These are phyloP conservation scores for Penicillium sp. DNA, from an alignment of 2,329 filamentous ascomycete genomes.

Conservation along the genomic window DNA sequence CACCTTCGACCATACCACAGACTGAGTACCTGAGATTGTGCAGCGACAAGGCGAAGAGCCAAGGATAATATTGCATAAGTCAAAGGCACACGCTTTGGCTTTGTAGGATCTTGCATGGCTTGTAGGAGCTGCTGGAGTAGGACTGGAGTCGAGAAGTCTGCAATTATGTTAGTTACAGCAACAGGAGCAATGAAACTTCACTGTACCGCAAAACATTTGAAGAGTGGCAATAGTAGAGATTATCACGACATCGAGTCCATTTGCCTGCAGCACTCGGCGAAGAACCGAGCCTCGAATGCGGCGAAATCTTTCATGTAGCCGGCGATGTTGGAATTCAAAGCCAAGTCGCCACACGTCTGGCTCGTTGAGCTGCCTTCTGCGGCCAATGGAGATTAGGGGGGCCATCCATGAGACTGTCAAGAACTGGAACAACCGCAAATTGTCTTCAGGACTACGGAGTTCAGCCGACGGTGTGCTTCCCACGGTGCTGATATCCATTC, in stretches of 20 bases:
- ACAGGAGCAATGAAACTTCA: background rate
- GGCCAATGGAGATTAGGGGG: constrained; percentile 63
- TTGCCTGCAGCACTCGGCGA: constrained; percentile 63
- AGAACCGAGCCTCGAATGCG: constrained; percentile 68
- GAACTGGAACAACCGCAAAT: constrained; percentile 73
- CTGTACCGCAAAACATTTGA: constrained; percentile 52
- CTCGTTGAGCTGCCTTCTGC: constrained; percentile 61
- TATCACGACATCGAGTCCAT: constrained; percentile 70
- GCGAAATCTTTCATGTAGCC: constrained; percentile 68
- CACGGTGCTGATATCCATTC: constrained; percentile 54
- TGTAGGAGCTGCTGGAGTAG: constrained; percentile 66
- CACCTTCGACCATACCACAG: constrained; percentile 78
- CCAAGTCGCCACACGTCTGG: constrained; percentile 76
- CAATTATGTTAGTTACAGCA: background rate
- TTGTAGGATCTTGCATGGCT: constrained; percentile 54
- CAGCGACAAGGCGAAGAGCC: constrained; percentile 53
- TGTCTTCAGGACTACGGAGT: constrained; percentile 72
- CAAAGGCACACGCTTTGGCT: constrained; percentile 53
- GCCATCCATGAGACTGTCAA: constrained; percentile 79
- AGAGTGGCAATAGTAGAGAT: constrained; percentile 59
- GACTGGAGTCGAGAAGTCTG: constrained; percentile 57
- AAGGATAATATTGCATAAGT: constrained; percentile 61
- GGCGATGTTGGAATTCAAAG: constrained; percentile 73
- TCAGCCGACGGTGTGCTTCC: constrained; percentile 51
- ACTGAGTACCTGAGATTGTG: constrained; percentile 62